Evolutionary conservation across 2,329 filamentous ascomycete genomes (phyloP), one percentile per base, ranked within the genome.

Genomic region (Taxawa tesnikishii): DNA sequence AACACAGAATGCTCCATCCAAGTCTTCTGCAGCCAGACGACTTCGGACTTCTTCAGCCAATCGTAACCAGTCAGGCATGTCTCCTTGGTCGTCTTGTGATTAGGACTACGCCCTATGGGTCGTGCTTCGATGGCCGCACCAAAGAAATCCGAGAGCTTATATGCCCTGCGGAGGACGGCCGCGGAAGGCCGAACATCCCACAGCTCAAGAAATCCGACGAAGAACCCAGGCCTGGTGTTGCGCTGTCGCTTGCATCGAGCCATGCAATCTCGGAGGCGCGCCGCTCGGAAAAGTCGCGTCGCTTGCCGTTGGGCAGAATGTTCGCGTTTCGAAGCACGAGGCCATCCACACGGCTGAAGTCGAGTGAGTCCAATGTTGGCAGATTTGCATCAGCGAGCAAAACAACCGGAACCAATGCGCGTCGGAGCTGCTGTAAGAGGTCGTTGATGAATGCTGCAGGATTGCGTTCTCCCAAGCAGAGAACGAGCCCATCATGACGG

Each of bases 101-200:
- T n/a, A n/a, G n/a, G n/a, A n/a, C n/a, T n/a, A n/a, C n/a, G n/a
- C n/a, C n/a, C n/a, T 8, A 12, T 14, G 8, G 33, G 30, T 15
- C n/a, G n/a, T n/a, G n/a, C n/a, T n/a, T n/a, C n/a, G n/a, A n/a
- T n/a, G n/a, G 34, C 33, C 14, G 38, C 38, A n/a, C 39, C 39
- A 12, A 39, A 41, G 26, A 41, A 41, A 14, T 41, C 39, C 5
- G 39, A 36, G 16, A 41, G 32, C 23, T 41, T 41, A 32, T 34
- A 39, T 9, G 39, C 37, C 18, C 39, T 27, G n/a, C 39, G 33
- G 6, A 41, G 23, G 6, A 28, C 25, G 8, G 39, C 33, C 13
- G 39, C 39, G n/a, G 37, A 33, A 5, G 39, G 39, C 19, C 24
- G 30, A 7, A 17, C 25, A 17, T 29, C 33, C 37, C 37, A 41